Percentiles rank a stretch among this genome's conserved stretches.
Evolutionary conservation across 192 early-diverging fungal genomes (phyloP).

Genomic region (Chytriomyces sp.): DNA sequence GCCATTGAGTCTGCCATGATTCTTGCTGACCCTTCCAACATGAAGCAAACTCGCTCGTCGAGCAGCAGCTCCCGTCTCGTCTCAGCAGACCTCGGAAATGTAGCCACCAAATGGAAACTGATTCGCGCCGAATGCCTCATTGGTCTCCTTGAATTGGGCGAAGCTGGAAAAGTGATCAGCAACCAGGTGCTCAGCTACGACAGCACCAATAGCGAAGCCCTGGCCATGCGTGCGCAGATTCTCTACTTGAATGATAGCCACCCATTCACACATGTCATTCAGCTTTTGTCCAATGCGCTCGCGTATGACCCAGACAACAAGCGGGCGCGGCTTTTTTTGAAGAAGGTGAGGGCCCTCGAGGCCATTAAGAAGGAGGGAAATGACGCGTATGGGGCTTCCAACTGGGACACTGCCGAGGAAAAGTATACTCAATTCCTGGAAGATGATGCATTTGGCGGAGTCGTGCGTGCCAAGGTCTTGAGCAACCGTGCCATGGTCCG

Average conservation of each 20-base stretch:
- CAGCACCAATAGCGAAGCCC: constrained; percentile 69
- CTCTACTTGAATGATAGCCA: constrained; percentile 68
- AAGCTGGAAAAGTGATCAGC: constrained; percentile 60
- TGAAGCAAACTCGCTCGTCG: constrained; percentile 1
- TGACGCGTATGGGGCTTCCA: constrained; percentile 64
- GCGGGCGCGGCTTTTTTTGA: constrained; percentile 64
- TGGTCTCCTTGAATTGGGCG: constrained; percentile 60
- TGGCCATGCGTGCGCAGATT: constrained; percentile 66
- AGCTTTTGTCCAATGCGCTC: constrained; percentile 58
- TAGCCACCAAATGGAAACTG: constrained; percentile 60
- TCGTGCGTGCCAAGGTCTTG: constrained; percentile 68
- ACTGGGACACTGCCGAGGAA: constrained; percentile 64
- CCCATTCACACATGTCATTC: constrained; percentile 35
- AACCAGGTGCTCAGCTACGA: constrained; percentile 55
- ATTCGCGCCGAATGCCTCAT: constrained; percentile 68
- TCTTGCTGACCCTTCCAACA: constrained; percentile 41
- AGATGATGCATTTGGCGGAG: constrained; percentile 64
- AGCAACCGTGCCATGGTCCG: constrained; percentile 76
- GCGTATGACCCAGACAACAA: constrained; percentile 78
- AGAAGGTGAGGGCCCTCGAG: constrained; percentile 68
- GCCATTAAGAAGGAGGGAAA: constrained; percentile 72
- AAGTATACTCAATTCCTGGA: constrained; percentile 70
- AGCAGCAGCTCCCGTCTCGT: constrained; percentile 19
- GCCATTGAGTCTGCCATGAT: constrained; percentile 49
- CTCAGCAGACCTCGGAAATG: constrained; percentile 15